Base-by-base conservation (phyloP, 139 green algal species). In the Limnomonas spitsbergensis region DNA sequence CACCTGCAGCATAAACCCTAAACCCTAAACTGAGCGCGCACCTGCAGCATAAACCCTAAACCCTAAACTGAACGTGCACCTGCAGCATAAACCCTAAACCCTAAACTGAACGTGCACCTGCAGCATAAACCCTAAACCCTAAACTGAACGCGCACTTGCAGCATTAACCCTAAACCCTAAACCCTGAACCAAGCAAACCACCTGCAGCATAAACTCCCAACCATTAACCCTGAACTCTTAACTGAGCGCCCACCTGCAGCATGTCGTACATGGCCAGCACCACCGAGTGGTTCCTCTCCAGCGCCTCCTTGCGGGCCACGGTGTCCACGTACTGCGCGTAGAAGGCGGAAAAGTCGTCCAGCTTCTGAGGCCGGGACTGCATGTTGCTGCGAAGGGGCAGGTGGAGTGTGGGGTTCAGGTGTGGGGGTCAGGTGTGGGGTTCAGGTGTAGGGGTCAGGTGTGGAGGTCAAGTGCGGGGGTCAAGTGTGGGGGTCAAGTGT, bases 221-320 rank as follows among this genome's bases (percentile, higher is more conserved):
- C n/a, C 31, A 6, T 9, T 14, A 29, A 14, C 69, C n/a, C 37
- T n/a, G 47, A 9, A 78, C 26, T 4, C 79, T 0, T 47, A 85
- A 72, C 80, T 88, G 84, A 73, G 86, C 84, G 0, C 56, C 73
- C 2, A 78, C 81, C 38, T n/a, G 80, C 47, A 89, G 82, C 82
- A 89, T 89, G 1, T 84, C 80, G 42, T 87, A 87, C 85, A 75
- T 75, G 9, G 26, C 66, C n/a, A 84, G 26, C 1, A 82, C 76
- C 34, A 74, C 53, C 40, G 42, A 38, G 78, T 81, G 66, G 34
- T 56, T 40, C 27, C 66, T 66, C 29, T 86, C 82, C 4, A 74
- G 53, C 6, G 35, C 42, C 32, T 84, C 82, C 27, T 56, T 76
- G 37, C 38, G 3, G 1, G 0, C 35, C 40, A 68, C 40, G 2